Percentiles rank a stretch among this genome's conserved stretches.
phyloP scores from a whole-genome alignment of 805 yeast species.

The Candida mattraensis region DNA sequence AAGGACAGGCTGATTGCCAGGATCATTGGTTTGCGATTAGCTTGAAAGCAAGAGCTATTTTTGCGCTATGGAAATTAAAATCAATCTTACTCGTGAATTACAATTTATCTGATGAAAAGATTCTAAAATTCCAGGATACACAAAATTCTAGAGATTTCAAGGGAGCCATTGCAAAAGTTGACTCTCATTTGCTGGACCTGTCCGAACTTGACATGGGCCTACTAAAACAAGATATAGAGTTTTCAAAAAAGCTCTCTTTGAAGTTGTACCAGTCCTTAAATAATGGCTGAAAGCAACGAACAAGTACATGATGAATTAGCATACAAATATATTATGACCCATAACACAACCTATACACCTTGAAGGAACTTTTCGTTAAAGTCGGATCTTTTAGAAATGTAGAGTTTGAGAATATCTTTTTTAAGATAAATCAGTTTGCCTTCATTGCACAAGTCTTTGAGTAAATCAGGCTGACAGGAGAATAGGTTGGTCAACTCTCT shows the following conservation, averaged over 20 bases:
- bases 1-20: constrained; percentile 1
- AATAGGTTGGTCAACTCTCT: constrained; percentile 83
- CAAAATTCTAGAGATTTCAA: constrained; percentile 20
- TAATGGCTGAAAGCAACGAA: not conserved
- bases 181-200: constrained; percentile 10
- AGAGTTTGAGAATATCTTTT: constrained; percentile 60
- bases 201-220: constrained; percentile 11
- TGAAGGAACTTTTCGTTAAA: constrained; percentile 49
- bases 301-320: not conserved
- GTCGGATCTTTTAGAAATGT: constrained; percentile 68
- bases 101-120: constrained; percentile 18
- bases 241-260: constrained; percentile 2
- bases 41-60: constrained; percentile 18
- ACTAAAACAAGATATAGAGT: not conserved
- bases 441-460: constrained; percentile 76
- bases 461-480: constrained; percentile 78
- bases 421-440: constrained; percentile 72
- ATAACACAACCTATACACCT: constrained; percentile 20
- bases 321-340: not conserved
- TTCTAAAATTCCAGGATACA: constrained; percentile 24
- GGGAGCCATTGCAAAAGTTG: constrained; percentile 13
- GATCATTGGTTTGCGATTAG: constrained; percentile 10
- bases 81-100: constrained; percentile 18
- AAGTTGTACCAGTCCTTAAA: constrained; percentile 4
- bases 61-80: constrained; percentile 17